Conservation (phyloP, 805 yeast genomes). For the Deakozyma indianensis region DNA sequence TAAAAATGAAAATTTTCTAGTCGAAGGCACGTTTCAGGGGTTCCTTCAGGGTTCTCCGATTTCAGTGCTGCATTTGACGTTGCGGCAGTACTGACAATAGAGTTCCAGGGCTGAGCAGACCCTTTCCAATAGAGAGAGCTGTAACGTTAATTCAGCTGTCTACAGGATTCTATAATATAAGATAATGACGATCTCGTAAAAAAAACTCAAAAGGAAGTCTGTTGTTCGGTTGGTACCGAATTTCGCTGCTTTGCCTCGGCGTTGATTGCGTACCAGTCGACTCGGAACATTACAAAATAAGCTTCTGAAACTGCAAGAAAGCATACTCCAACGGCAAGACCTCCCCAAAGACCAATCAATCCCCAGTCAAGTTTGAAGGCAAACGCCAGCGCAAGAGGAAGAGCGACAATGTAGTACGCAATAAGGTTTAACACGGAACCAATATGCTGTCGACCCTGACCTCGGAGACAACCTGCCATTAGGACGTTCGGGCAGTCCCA, state of each 20-base stretch:
- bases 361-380: constrained; percentile 35
- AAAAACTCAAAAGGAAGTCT: too few relatives aligned
- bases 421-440: constrained; percentile 59
- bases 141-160: too few relatives aligned
- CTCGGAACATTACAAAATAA: constrained; percentile 2
- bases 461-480: constrained; percentile 59
- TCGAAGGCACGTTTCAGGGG: too few relatives aligned
- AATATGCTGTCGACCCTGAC: constrained; percentile 59
- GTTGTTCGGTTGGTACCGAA: too few relatives aligned
- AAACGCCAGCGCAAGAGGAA: constrained; percentile 51
- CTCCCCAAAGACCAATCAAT: constrained; percentile 60
- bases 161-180: too few relatives aligned
- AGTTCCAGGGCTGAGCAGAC: too few relatives aligned
- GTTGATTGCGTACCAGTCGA: background rate
- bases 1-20: too few relatives aligned
- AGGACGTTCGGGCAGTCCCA: constrained; percentile 60
- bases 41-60: too few relatives aligned
- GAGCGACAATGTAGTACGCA: constrained; percentile 57
- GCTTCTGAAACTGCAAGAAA: constrained; percentile 7
- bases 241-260: background rate
- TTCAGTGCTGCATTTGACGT: too few relatives aligned
- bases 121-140: too few relatives aligned
- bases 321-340: constrained; percentile 43
- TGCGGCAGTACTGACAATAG: too few relatives aligned
- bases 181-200: too few relatives aligned